Conservation (phyloP, 78 protist species). For the Thecamonas trahens region DNA sequence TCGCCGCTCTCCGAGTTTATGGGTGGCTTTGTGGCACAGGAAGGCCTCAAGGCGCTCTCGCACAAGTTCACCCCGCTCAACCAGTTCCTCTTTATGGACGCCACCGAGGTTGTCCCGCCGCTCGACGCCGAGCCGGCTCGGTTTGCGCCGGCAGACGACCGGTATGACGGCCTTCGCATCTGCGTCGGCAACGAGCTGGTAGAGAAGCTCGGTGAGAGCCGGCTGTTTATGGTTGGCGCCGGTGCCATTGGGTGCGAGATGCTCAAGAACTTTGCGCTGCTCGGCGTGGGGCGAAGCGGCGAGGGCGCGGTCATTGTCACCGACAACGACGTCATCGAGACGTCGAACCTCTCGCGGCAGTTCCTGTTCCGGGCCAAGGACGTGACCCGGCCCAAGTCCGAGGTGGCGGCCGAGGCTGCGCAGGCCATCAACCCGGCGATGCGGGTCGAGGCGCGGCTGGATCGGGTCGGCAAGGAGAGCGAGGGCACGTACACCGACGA, state of each 20-base stretch:
- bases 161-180: neutral
- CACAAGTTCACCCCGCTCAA: constrained; percentile 88
- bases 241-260: constrained; percentile 99
- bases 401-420: constrained; percentile 85
- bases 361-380: constrained; percentile 89
- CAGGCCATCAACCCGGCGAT: constrained; percentile 84
- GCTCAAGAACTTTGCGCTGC: constrained; percentile 86
- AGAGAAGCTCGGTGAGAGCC: too few species aligned
- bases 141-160: neutral
- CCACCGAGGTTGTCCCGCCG: too few species aligned
- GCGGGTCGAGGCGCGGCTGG: constrained; percentile 41
- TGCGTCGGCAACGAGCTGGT: constrained; percentile 25
- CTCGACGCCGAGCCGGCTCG: neutral
- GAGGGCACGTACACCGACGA: constrained; percentile 84
- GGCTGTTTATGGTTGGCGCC: constrained; percentile 98
- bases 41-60: constrained; percentile 89
- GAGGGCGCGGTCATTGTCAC: constrained; percentile 76
- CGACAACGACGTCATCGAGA: constrained; percentile 95
- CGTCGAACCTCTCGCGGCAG: constrained; percentile 90
- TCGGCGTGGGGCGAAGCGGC: constrained; percentile 78
- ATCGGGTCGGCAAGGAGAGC: constrained; percentile 83
- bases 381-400: constrained; percentile 79
- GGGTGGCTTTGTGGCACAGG: constrained; percentile 88
- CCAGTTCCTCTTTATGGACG: constrained; percentile 81
- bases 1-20: constrained; percentile 64